phyloP scores from a whole-genome alignment of 2,329 filamentous ascomycete species.

The Chaetothyriales sp. region DNA sequence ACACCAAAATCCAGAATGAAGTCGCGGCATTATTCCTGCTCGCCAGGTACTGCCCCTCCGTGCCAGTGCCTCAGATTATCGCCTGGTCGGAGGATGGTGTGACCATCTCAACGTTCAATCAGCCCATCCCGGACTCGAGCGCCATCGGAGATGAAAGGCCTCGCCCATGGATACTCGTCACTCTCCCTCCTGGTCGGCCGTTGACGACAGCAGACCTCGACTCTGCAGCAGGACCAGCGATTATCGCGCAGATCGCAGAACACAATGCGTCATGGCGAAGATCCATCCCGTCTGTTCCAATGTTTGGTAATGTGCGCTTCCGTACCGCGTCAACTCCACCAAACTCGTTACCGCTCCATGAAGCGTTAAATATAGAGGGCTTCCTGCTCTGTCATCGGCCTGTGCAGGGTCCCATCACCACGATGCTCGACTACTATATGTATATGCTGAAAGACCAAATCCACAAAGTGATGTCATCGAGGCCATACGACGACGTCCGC shows the following conservation, averaged over 20 bases:
- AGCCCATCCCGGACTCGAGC: background rate
- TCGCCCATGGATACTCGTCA: conserved; percentile 6
- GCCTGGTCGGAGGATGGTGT: conserved; percentile 14
- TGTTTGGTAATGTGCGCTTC: background rate
- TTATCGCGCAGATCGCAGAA: conserved; percentile 3
- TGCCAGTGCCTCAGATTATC: conserved; percentile 9
- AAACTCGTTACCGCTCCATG: background rate
- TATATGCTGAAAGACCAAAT: conserved; percentile 5
- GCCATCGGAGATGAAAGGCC: background rate
- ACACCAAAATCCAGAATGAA: conserved; percentile 14
- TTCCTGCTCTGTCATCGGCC: background rate
- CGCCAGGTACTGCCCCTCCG: conserved; percentile 11
- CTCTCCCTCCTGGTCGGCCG: conserved; percentile 1
- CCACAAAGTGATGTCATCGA: conserved; percentile 6
- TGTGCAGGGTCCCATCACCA: background rate
- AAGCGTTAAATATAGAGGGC: background rate
- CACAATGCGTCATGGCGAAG: background rate
- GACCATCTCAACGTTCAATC: conserved; percentile 6
- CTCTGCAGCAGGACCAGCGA: conserved; percentile 7
- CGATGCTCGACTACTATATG: background rate
- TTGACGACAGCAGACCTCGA: conserved; percentile 7
- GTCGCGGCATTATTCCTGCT: conserved; percentile 10
- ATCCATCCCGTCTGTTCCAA: background rate
- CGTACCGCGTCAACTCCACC: background rate
- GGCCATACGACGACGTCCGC: background rate